phyloP scores from a whole-genome alignment of 805 yeast species.

The Myxozyma mucilagina region DNA sequence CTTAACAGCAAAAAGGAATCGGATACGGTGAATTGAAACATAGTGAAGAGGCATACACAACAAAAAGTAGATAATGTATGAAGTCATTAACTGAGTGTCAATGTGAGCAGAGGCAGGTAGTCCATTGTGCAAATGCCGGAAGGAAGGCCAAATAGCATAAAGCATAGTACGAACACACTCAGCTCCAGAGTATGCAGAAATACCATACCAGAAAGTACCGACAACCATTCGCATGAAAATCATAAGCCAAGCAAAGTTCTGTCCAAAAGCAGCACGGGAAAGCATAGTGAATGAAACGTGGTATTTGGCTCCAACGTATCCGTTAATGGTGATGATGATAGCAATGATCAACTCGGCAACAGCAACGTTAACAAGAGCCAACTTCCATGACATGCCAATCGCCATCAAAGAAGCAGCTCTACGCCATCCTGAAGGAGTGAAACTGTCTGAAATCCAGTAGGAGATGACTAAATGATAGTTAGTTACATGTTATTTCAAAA shows the following conservation, averaged over 20 bases:
- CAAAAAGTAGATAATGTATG: conserved; percentile 34
- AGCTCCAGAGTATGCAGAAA: conserved; percentile 83
- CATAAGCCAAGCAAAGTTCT: conserved; percentile 68
- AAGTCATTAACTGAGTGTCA: conserved; percentile 34
- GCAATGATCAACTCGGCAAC: conserved; percentile 52
- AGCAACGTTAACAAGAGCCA: conserved; percentile 29
- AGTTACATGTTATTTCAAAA: background rate
- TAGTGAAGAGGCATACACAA: conserved; percentile 30
- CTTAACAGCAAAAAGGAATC: conserved; percentile 33
- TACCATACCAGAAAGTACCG: conserved; percentile 87
- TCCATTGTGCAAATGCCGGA: conserved; percentile 47
- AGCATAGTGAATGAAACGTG: conserved; percentile 86
- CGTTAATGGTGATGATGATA: conserved; percentile 62
- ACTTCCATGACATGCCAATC: conserved; percentile 31
- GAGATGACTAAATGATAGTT: conserved; percentile 1
- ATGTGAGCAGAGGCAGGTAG: conserved; percentile 53
- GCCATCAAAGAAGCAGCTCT: conserved; percentile 30
- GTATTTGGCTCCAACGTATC: conserved; percentile 76
- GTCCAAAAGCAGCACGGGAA: conserved; percentile 79
- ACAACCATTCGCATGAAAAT: conserved; percentile 82
- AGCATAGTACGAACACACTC: conserved; percentile 78
- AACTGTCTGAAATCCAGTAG: conserved; percentile 31
- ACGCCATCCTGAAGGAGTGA: conserved; percentile 32
- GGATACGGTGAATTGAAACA: conserved; percentile 30
- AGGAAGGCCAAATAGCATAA: conserved; percentile 63